These are phyloP conservation scores for Dothideomycetes sp. DNA, from an alignment of 2,329 filamentous ascomycete species.

Conservation along the genomic window DNA sequence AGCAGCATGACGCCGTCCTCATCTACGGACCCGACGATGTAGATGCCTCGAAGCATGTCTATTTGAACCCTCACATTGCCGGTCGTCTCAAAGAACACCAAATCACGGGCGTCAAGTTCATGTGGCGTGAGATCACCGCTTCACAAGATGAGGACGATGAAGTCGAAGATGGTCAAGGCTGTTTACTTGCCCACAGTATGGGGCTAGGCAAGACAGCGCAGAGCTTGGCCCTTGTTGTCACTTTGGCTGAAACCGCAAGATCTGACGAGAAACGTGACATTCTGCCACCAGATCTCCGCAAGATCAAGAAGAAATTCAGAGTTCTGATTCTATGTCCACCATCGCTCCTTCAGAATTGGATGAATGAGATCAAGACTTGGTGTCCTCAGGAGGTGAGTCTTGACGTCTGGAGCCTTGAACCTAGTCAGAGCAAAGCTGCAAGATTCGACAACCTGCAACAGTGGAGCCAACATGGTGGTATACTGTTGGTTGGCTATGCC, in stretches of 20 bases:
- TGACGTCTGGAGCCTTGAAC: too few species aligned
- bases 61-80: constrained; percentile 56
- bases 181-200: constrained; percentile 82
- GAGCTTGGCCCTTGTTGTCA: constrained; percentile 67
- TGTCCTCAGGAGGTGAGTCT: constrained; percentile 34
- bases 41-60: constrained; percentile 46
- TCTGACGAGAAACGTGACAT: constrained; percentile 52
- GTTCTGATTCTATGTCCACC: constrained; percentile 70
- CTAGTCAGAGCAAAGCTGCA: constrained; percentile 20
- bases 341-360: constrained; percentile 71
- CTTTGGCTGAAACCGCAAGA: constrained; percentile 59
- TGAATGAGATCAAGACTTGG: constrained; percentile 68
- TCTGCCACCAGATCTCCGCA: constrained; percentile 53
- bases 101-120: constrained; percentile 69
- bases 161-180: constrained; percentile 60
- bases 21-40: constrained; percentile 2
- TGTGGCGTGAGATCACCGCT: constrained; percentile 75
- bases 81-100: constrained; percentile 68
- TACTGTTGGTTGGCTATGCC: constrained; percentile 68
- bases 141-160: constrained; percentile 18
- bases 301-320: constrained; percentile 38
- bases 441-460: constrained; percentile 40
- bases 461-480: constrained; percentile 59
- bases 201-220: constrained; percentile 91
- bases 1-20: background rate